Conservation (phyloP, 768 basidiomycete species). For the Phylloporus arenicola region DNA sequence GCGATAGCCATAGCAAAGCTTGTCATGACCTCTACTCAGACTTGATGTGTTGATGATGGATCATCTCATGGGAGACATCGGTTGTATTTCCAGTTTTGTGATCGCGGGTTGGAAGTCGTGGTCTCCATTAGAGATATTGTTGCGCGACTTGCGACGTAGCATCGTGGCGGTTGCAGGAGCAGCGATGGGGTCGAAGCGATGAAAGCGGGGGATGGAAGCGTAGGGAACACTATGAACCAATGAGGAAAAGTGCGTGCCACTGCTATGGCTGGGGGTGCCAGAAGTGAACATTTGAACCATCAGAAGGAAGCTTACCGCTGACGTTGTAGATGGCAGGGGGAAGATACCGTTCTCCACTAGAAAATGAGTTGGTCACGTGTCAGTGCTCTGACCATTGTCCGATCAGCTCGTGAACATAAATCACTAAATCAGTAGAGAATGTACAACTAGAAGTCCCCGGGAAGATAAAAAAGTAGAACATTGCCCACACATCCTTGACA, state of each 20-base stretch:
- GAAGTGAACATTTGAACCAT: constrained; percentile 60
- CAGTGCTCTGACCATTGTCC: no score
- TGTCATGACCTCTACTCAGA: constrained; percentile 91
- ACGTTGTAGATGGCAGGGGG: constrained; percentile 67
- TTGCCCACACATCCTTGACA: no score
- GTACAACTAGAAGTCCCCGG: no score
- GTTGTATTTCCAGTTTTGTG: constrained; percentile 43
- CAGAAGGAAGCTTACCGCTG: constrained; percentile 66
- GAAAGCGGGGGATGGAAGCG: no score
- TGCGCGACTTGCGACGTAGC: constrained; percentile 40
- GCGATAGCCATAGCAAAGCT: constrained; percentile 87
- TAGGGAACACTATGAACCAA: no score
- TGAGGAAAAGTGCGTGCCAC: no score
- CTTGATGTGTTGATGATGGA: constrained; percentile 89
- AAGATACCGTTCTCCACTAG: constrained; percentile 60
- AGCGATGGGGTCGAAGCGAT: constrained; percentile 71
- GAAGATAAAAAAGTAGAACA: no score
- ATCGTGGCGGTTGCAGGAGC: constrained; percentile 48
- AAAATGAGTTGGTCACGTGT: no score
- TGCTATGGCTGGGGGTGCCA: no score
- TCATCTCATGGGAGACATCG: constrained; percentile 80
- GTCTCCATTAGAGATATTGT: constrained; percentile 67
- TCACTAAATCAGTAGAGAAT: no score
- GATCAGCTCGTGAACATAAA: no score
- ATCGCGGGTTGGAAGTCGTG: constrained; percentile 74